phyloP scores from a whole-genome alignment of 345 rosid species.

The Hibiscus trionum region DNA sequence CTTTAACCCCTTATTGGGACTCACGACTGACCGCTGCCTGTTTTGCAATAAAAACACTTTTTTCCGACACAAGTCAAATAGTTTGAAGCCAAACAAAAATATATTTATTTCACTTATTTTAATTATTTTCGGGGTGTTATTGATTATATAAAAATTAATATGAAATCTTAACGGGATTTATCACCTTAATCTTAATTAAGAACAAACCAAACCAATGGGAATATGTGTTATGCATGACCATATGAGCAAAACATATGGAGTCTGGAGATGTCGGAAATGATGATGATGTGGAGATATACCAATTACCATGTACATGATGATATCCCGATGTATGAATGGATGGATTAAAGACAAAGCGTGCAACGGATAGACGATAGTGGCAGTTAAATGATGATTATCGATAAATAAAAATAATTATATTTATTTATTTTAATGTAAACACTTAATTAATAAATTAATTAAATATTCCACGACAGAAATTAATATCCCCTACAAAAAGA shows the following conservation, averaged over 20 bases:
- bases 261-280: background rate
- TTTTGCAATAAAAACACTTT: background rate
- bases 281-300: background rate
- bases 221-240: background rate
- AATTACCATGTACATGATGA: constrained; percentile 4
- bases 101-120: no score
- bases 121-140: no score
- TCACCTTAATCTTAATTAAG: background rate
- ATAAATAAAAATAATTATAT: background rate
- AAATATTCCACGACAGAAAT: background rate
- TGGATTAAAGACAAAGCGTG: constrained; percentile 28
- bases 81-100: background rate
- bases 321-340: background rate
- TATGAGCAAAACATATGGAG: background rate
- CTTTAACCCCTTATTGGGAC: background rate
- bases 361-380: constrained; percentile 14
- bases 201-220: background rate
- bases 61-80: background rate
- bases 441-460: background rate
- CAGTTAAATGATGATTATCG: constrained; percentile 26
- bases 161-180: no score
- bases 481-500: background rate
- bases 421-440: background rate
- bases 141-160: background rate
- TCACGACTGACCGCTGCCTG: background rate